These are phyloP conservation scores for Podospora anserina DNA, from an alignment of 495 filamentous ascomycete species.

Conservation along the genomic window DNA sequence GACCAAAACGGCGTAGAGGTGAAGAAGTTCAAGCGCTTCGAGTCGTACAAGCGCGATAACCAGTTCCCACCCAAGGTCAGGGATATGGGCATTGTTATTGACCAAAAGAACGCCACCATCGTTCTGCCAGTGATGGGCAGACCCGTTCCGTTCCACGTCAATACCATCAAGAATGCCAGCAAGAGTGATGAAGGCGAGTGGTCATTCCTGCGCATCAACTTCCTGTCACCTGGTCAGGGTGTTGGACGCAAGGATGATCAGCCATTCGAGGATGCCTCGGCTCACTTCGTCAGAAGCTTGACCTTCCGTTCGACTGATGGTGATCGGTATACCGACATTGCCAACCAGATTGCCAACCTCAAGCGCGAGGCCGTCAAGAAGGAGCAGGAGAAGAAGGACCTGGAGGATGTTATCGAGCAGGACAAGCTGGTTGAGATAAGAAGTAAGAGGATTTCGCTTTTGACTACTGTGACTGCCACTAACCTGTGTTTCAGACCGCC, in stretches of 20 bases:
- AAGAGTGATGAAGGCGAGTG: slow-evolving; percentile 93
- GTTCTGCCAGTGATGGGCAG: slow-evolving; percentile 96
- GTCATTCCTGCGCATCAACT: slow-evolving; percentile 93
- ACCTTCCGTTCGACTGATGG: slow-evolving; percentile 90
- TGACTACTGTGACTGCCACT: slow-evolving; percentile 22
- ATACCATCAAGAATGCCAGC: slow-evolving; percentile 97
- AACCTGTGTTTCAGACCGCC: slow-evolving; percentile 61
- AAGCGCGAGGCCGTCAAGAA: slow-evolving; percentile 84
- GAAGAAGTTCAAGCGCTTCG: slow-evolving; percentile 97
- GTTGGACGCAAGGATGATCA: slow-evolving; percentile 98
- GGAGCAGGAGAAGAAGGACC: slow-evolving; percentile 97
- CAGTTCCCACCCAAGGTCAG: slow-evolving; percentile 80
- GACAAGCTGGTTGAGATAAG: slow-evolving; percentile 91
- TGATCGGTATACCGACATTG: slow-evolving; percentile 81
- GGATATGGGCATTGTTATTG: slow-evolving; percentile 83
- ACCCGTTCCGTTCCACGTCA: slow-evolving; percentile 97
- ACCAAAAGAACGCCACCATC: slow-evolving; percentile 83
- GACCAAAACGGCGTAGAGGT: slow-evolving; percentile 85
- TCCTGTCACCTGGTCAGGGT: slow-evolving; percentile 94
- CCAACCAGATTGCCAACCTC: slow-evolving; percentile 85
- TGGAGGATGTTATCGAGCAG: slow-evolving; percentile 99
- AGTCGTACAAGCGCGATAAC: slow-evolving; percentile 98
- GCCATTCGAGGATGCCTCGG: slow-evolving; percentile 93
- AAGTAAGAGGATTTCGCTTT: slow-evolving; percentile 52
- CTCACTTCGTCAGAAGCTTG: slow-evolving; percentile 92